Base-by-base conservation (phyloP, 495 filamentous ascomycete species). In the Clohesyomyces aquaticus region DNA sequence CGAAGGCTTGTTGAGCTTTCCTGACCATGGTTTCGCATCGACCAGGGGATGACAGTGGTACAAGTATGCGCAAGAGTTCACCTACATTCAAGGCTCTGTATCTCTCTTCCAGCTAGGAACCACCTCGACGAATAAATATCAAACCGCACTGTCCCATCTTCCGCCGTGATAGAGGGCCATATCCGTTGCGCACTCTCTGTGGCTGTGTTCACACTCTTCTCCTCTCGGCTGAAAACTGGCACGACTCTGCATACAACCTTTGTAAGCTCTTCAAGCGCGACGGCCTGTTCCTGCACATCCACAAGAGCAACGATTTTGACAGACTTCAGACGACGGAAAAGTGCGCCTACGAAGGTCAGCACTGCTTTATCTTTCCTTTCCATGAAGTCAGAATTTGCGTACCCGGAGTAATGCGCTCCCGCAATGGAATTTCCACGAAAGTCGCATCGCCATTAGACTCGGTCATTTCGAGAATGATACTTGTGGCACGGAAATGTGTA, bases 51-150 rank as follows among this genome's bases (percentile, higher is more conserved):
- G n/a, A n/a, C n/a, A n/a, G n/a, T n/a, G n/a, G n/a, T n/a, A n/a
- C n/a, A n/a, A n/a, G n/a, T n/a, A n/a, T n/a, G n/a, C n/a, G n/a
- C n/a, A n/a, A n/a, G n/a, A n/a, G n/a, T 10, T 67, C 59, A 72
- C 11, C 29, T 47, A 29, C 70, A 74, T 59, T 72, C 72, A 43
- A 55, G 59, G 28, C 52, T 65, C 26, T 69, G 70, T 32, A 74
- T 49, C 55, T 72, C 65, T 51, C 59, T 58, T 14, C 64, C 64
- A 3, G 51, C 59, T 18, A 69, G 26, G 45, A 69, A 61, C 54
- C 46, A 60, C 49, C 53, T 38, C 14, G 45, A 60, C 2, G 38
- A 47, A 27, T 28, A 28, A 25, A 48, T 29, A n/a, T 62, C 60
- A 23, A 74, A 67, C 10, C 27, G 23, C 23, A 73, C 61, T 46